These are phyloP conservation scores for Sicyos baderoa DNA, from an alignment of 306 rosid genomes.

Conservation along the genomic window DNA sequence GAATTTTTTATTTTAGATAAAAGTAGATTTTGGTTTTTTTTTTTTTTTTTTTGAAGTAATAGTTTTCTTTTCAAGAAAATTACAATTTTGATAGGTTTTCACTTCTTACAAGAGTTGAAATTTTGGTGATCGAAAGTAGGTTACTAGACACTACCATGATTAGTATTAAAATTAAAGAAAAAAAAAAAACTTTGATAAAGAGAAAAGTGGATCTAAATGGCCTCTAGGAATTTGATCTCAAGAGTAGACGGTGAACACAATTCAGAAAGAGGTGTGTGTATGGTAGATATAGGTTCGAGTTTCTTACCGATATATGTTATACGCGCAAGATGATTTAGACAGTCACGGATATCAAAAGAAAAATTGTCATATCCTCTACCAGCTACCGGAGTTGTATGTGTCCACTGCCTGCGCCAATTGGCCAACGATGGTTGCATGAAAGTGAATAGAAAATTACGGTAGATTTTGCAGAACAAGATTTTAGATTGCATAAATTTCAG, in stretches of 20 bases:
- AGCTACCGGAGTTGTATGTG: background rate
- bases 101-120: too few relatives aligned
- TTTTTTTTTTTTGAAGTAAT: too few relatives aligned
- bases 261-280: background rate
- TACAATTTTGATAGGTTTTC: too few relatives aligned
- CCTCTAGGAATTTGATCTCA: background rate
- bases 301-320: background rate
- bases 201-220: background rate
- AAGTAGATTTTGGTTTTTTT: too few relatives aligned
- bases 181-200: background rate
- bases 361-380: background rate
- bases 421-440: background rate
- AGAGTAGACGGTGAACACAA: background rate
- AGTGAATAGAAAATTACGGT: background rate
- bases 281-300: background rate
- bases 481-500: constrained; percentile 1
- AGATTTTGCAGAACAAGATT: constrained; percentile 7
- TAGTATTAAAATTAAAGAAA: too few relatives aligned
- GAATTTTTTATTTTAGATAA: too few relatives aligned
- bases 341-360: too few relatives aligned
- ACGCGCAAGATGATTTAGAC: too few relatives aligned
- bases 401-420: constrained; percentile 9
- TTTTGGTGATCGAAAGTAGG: too few relatives aligned
- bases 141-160: too few relatives aligned
- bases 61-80: too few relatives aligned